Evolutionary conservation across 2,329 filamentous ascomycete species (phyloP).

Genomic region (Beauveria sp.): DNA sequence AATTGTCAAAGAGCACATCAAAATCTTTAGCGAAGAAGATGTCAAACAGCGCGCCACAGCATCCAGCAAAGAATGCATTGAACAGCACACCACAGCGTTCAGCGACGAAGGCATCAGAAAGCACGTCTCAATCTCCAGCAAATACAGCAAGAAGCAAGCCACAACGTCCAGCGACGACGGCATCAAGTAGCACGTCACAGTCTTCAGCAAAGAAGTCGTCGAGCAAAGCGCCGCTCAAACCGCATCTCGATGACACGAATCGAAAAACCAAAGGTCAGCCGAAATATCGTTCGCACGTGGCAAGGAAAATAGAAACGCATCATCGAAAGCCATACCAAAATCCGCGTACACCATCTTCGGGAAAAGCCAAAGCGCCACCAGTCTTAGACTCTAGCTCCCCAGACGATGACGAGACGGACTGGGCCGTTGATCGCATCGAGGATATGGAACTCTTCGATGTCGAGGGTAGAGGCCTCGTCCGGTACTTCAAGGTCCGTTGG

Average conservation of each 20-base stretch:
- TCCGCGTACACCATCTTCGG: not conserved
- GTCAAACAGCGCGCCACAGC: no score
- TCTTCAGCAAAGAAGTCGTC: not conserved
- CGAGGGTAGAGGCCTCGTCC: constrained; percentile 27
- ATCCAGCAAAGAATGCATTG: no score
- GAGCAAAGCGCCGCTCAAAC: not conserved
- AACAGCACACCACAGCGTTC: no score
- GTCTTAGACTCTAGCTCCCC: not conserved
- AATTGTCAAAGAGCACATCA: no score
- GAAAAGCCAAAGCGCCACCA: not conserved
- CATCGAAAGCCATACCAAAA: not conserved
- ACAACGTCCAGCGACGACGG: no score
- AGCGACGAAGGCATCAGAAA: no score
- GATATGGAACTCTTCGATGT: constrained; percentile 31
- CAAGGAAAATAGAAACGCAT: not conserved
- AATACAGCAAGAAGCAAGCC: not conserved
- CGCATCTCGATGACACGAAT: not conserved
- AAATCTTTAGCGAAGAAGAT: no score
- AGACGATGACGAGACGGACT: constrained; percentile 22
- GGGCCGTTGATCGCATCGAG: constrained; percentile 38
- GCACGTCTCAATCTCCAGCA: not conserved
- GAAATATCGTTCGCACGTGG: not conserved
- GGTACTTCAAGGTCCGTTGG: constrained; percentile 48
- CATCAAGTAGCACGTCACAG: not conserved
- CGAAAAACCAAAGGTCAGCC: not conserved